Conservation (phyloP, 1,284 basidiomycete species). For the Melanopsichium pennsylvanicum region DNA sequence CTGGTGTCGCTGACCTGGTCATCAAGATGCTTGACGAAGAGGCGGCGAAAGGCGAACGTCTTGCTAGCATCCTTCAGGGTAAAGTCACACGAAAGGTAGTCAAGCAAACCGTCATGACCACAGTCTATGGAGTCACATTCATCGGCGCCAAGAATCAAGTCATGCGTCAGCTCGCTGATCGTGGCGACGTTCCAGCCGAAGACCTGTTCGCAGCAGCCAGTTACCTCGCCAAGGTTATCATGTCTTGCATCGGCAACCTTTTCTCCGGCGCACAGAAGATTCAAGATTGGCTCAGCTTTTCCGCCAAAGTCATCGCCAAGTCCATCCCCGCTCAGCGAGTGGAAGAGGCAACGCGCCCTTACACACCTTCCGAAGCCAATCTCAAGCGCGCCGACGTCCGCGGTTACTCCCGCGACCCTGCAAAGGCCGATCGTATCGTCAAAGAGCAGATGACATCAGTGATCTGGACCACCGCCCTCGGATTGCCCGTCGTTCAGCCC, state of each 20-base stretch:
- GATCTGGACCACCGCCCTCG: constrained; percentile 94
- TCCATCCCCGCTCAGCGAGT: constrained; percentile 83
- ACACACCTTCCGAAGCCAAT: constrained; percentile 8
- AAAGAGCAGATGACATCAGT: constrained; percentile 92
- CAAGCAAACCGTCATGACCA: constrained; percentile 99
- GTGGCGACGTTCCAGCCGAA: constrained; percentile 78
- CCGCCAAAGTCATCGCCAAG: constrained; percentile 84
- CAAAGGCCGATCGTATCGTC: constrained; percentile 40
- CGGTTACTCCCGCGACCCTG: constrained; percentile 36
- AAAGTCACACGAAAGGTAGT: constrained; percentile 93
- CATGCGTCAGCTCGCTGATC: constrained; percentile 82
- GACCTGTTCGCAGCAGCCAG: constrained; percentile 78
- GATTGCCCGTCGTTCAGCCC: constrained; percentile 93
- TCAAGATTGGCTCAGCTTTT: constrained; percentile 86
- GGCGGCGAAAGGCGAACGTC: constrained; percentile 69
- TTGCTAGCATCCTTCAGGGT: constrained; percentile 76
- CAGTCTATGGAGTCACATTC: constrained; percentile 97
- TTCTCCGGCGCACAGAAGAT: constrained; percentile 91
- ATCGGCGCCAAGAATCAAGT: constrained; percentile 95
- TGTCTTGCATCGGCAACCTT: constrained; percentile 79
- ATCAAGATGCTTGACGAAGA: constrained; percentile 70
- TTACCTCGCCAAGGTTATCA: constrained; percentile 72
- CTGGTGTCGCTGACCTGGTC: constrained; percentile 78
- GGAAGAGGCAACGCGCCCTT: constrained; percentile 68
- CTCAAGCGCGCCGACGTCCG: constrained; percentile 27